phyloP scores from a whole-genome alignment of 306 rosid genomes.

The Quercus dentata region DNA sequence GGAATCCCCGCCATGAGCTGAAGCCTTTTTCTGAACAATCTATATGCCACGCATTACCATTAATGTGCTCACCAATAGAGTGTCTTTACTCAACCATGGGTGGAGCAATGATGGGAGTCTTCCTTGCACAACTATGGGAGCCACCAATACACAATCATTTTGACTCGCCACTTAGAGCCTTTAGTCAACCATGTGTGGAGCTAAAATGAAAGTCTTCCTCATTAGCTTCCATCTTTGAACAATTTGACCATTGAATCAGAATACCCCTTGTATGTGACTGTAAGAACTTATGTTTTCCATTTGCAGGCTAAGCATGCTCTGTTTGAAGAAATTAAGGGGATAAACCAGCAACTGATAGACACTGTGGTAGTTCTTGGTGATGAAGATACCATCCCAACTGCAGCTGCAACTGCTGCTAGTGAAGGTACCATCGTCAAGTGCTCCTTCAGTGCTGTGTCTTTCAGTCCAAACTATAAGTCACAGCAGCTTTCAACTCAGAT shows the following conservation, averaged over 20 bases:
- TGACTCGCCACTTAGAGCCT: no score
- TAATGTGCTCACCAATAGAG: no score
- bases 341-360: conserved; percentile 33
- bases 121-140: no score
- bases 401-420: conserved; percentile 7
- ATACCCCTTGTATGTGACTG: background rate
- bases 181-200: no score
- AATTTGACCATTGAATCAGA: background rate
- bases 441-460: conserved; percentile 20
- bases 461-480: background rate
- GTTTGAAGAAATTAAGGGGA: conserved; percentile 34
- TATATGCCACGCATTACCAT: no score
- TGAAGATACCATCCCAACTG: conserved; percentile 14
- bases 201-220: no score
- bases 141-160: no score
- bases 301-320: conserved; percentile 28
- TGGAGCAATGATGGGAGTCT: no score
- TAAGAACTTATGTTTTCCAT: background rate
- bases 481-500: conserved; percentile 11
- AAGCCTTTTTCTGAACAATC: no score
- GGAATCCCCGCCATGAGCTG: no score
- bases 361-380: conserved; percentile 27
- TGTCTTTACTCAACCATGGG: no score
- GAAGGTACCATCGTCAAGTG: conserved; percentile 29
- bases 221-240: background rate